Conservation (phyloP, 179 eudicot genomes). For the Amaranthus tricolor region DNA sequence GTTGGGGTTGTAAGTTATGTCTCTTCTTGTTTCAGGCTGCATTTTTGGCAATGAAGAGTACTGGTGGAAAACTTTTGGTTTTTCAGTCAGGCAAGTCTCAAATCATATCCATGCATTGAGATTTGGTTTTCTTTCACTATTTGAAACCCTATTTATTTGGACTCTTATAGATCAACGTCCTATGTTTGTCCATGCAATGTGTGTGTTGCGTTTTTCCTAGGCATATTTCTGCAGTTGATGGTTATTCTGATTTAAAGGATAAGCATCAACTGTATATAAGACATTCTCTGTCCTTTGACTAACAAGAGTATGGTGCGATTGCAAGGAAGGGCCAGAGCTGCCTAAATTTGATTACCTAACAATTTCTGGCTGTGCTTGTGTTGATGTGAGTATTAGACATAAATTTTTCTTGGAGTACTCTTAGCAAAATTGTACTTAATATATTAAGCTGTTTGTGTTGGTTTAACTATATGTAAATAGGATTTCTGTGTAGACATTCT, state of each 20-base stretch:
- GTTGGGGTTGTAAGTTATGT: not conserved
- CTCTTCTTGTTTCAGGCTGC: constrained; percentile 61
- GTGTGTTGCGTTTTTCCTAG: not conserved
- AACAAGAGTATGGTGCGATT: not conserved
- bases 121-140: not conserved
- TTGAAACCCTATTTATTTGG: not conserved
- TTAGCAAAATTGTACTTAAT: not conserved
- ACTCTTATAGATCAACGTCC: not conserved
- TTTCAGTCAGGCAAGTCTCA: constrained; percentile 77
- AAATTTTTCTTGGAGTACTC: not conserved
- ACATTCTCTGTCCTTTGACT: not conserved
- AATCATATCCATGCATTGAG: constrained; percentile 5
- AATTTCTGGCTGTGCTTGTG: not conserved
- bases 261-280: not conserved
- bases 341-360: not conserved
- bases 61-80: constrained; percentile 95
- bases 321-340: not conserved
- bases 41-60: constrained; percentile 88
- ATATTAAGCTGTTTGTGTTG: not conserved
- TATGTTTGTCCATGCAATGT: not conserved
- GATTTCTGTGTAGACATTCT: not conserved
- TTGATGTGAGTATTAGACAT: not conserved
- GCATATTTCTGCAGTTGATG: not conserved
- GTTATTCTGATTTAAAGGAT: not conserved
- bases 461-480: not conserved